Conservation (phyloP, 176 grass and related monocot species). For the Alopecurus myosuroides region DNA sequence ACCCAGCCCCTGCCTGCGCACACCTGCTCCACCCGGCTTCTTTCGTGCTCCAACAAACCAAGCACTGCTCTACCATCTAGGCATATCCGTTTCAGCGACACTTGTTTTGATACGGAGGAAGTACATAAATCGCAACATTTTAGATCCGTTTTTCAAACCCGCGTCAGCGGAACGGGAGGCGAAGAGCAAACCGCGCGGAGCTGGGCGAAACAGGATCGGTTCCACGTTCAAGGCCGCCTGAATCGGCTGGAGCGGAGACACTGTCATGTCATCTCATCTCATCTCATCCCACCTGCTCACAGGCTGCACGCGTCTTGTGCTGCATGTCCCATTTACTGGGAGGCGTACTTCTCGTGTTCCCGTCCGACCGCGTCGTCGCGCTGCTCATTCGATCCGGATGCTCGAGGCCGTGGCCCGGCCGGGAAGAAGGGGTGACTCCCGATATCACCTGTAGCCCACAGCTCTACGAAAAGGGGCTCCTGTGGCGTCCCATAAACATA, state of each 20-base stretch:
- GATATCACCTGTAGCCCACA: neutral
- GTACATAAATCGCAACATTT: neutral
- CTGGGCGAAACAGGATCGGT: neutral
- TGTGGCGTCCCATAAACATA: neutral
- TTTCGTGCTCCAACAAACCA: neutral
- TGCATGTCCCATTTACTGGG: neutral
- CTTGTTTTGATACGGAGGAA: no score
- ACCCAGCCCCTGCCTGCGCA: no score
- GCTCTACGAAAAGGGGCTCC: neutral
- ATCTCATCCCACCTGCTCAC: no score
- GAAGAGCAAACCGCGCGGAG: neutral
- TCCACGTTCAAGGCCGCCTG: neutral
- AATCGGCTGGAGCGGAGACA: neutral
- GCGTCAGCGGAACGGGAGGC: neutral
- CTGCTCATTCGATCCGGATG: neutral
- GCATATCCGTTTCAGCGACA: no score
- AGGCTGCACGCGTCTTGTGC: neutral
- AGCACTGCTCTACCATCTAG: neutral
- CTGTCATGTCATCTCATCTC: neutral
- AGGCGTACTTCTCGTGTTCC: neutral
- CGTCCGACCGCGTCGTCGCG: neutral
- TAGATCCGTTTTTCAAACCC: neutral
- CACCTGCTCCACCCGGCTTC: no score
- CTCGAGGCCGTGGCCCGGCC: neutral
- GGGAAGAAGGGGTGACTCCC: neutral